A percentile compares a stretch with the other conserved stretches of the same genome.
Evolutionary conservation across 257 asterid species (phyloP).

Genomic region (Rhazya stricta): DNA sequence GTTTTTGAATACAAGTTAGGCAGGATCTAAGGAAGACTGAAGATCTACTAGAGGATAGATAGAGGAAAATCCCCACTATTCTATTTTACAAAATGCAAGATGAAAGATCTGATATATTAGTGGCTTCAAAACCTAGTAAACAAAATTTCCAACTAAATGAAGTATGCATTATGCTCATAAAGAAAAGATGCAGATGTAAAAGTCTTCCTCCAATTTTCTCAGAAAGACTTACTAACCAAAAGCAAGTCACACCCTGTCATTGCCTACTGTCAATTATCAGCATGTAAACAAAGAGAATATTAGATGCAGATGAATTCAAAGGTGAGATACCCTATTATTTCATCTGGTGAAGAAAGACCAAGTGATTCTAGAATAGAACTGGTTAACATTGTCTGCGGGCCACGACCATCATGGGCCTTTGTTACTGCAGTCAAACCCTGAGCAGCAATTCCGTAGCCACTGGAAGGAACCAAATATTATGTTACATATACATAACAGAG

Average conservation of each 20-base stretch:
- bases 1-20: no score
- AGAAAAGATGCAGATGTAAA: background rate
- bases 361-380: conserved; percentile 55
- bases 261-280: background rate
- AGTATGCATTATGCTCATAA: background rate
- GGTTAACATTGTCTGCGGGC: conserved; percentile 71
- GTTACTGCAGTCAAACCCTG: conserved; percentile 77
- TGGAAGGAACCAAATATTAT: conserved; percentile 32
- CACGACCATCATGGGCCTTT: conserved; percentile 98
- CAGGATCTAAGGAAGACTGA: no score
- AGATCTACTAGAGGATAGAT: no score
- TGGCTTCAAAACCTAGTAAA: background rate
- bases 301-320: conserved; percentile 9
- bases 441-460: conserved; percentile 97
- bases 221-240: background rate
- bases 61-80: no score
- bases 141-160: background rate
- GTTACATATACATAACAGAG: background rate
- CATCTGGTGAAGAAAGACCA: conserved; percentile 82
- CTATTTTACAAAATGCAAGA: no score
- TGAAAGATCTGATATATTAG: background rate
- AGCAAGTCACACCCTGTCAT: background rate
- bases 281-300: background rate
- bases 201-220: background rate
- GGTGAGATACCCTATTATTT: conserved; percentile 69